Percentiles rank a stretch among this genome's conserved stretches.
Conservation (phyloP, 345 rosid species). For the Eucalyptus victrix region DNA sequence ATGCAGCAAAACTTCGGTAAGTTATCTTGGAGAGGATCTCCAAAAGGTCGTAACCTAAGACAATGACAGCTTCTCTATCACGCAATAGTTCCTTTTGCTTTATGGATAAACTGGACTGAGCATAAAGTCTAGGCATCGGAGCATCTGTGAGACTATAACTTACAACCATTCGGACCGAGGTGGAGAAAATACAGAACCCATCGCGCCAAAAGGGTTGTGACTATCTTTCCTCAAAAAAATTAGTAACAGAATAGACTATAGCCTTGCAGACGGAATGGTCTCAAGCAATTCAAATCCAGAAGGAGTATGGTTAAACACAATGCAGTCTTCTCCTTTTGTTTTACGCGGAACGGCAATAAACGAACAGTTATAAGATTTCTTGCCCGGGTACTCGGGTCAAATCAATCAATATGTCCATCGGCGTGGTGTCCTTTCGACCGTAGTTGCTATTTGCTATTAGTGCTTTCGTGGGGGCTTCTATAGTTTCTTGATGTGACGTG, state of each 20-base stretch:
- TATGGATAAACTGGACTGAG: background rate
- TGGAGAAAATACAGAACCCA: too few relatives aligned
- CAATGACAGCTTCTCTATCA: background rate
- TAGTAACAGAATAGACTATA: background rate
- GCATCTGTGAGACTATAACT: too few relatives aligned
- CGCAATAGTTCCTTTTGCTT: background rate
- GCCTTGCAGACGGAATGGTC: background rate
- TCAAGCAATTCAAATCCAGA: background rate
- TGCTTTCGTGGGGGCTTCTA: background rate
- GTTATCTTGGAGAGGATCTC: background rate
- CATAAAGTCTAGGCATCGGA: background rate
- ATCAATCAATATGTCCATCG: background rate
- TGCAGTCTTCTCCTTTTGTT: background rate
- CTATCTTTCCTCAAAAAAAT: background rate
- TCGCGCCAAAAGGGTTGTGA: background rate
- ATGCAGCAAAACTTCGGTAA: background rate
- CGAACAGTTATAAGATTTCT: background rate
- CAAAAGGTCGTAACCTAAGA: background rate
- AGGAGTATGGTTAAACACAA: background rate
- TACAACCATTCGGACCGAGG: too few relatives aligned
- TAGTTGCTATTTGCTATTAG: background rate
- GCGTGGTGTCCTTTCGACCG: background rate
- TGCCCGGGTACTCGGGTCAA: background rate
- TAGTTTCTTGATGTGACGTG: background rate
- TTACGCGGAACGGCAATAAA: background rate